phyloP scores from a whole-genome alignment of 139 green algal species.

The Tetraselmis chui region DNA sequence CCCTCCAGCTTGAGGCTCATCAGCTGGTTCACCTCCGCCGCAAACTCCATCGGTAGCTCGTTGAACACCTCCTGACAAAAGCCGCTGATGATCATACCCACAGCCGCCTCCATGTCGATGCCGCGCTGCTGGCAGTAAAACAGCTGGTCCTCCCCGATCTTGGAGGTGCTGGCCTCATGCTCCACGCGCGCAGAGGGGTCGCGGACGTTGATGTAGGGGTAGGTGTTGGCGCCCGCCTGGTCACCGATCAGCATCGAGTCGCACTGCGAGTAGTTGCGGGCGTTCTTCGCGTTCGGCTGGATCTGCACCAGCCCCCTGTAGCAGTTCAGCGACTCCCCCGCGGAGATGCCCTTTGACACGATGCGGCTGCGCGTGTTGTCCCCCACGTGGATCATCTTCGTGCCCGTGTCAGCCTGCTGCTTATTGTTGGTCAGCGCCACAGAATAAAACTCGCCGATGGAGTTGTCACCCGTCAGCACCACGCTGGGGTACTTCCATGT shows the following conservation, averaged over 20 bases:
- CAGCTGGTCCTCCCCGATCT: background rate
- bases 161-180: background rate
- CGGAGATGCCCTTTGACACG: background rate
- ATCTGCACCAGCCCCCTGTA: background rate
- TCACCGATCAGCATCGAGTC: background rate
- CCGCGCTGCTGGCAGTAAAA: background rate
- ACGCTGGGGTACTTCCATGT: background rate
- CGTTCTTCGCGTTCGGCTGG: background rate
- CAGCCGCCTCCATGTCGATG: background rate
- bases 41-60: background rate
- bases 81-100: background rate
- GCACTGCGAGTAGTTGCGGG: background rate
- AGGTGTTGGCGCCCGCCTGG: background rate
- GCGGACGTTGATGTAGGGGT: background rate
- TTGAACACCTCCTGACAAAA: background rate
- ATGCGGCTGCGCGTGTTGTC: background rate
- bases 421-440: background rate
- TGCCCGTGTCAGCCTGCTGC: slow-evolving; percentile 28
- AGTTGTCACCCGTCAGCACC: background rate
- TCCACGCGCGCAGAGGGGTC: background rate
- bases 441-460: background rate
- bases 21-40: background rate
- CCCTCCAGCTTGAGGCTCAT: background rate
- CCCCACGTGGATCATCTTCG: slow-evolving; percentile 17
- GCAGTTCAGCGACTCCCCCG: background rate